Evolutionary conservation across 2,329 filamentous ascomycete genomes (phyloP).

Genomic region (Tolypocladium ovalisporum): DNA sequence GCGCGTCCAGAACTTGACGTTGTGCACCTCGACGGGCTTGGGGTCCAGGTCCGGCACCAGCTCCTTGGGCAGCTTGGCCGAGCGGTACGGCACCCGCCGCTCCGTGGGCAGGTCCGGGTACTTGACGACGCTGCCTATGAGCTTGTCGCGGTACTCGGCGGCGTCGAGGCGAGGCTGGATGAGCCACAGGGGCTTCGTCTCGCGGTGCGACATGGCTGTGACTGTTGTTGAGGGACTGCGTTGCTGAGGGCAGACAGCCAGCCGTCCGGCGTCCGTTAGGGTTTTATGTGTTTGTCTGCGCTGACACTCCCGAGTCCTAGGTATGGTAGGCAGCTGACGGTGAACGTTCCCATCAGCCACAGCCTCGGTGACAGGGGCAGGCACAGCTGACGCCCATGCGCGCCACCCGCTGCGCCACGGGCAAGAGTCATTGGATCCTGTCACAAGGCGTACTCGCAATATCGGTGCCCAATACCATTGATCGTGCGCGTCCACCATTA

Average conservation of each 20-base stretch:
- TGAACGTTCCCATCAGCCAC: background rate
- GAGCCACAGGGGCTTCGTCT: conserved; percentile 16
- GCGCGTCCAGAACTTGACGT: conserved; percentile 15
- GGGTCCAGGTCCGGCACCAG: conserved; percentile 15
- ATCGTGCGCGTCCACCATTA: no score
- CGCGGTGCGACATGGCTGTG: conserved; percentile 2
- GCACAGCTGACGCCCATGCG: background rate
- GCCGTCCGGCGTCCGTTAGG: background rate
- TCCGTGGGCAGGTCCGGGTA: conserved; percentile 15
- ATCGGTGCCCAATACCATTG: no score
- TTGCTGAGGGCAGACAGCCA: no score
- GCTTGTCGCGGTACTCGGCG: conserved; percentile 15
- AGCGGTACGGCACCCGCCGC: conserved; percentile 13
- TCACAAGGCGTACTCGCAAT: no score
- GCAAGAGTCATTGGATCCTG: background rate
- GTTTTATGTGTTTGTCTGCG: background rate
- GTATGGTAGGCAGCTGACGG: background rate
- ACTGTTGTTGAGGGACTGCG: background rate
- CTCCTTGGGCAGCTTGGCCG: conserved; percentile 10
- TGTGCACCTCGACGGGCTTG: conserved; percentile 14
- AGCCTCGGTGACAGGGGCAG: background rate
- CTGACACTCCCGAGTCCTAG: no score
- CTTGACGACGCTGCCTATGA: conserved; percentile 18
- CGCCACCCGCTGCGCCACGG: background rate
- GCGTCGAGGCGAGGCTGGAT: conserved; percentile 16